These are phyloP conservation scores for Tetradesmus lagerheimii DNA, from an alignment of 139 green algal genomes.

Conservation along the genomic window DNA sequence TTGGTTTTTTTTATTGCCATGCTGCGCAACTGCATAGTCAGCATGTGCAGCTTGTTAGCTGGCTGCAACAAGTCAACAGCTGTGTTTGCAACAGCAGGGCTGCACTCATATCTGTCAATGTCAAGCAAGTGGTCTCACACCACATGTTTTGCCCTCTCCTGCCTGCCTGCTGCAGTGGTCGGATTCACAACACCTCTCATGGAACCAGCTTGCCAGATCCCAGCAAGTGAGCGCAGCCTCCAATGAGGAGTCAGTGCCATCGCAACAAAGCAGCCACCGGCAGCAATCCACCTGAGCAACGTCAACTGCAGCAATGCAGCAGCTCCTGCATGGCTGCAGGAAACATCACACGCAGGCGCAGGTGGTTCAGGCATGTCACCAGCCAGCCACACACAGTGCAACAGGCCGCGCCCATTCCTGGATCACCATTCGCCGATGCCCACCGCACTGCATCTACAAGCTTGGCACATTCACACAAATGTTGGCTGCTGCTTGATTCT, in stretches of 20 bases:
- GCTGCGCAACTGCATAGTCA: no score
- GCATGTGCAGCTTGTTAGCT: no score
- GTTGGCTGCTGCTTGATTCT: no score
- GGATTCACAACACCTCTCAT: slow-evolving; percentile 42
- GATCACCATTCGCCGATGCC: no score
- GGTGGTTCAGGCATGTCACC: neutral
- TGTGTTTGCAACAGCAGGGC: no score
- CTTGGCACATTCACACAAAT: no score
- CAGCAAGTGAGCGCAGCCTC: neutral
- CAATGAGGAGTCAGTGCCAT: neutral
- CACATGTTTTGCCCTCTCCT: neutral
- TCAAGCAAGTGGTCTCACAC: no score
- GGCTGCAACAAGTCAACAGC: no score
- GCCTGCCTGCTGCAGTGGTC: slow-evolving; percentile 29
- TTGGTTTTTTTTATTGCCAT: neutral
- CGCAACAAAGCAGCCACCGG: neutral
- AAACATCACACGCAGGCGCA: neutral
- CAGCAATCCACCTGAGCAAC: neutral
- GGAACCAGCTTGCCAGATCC: slow-evolving; percentile 40
- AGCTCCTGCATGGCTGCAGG: neutral
- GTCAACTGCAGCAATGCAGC: neutral
- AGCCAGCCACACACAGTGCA: no score
- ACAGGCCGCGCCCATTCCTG: no score
- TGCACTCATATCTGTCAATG: no score
- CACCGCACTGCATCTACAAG: no score